Conservation (phyloP, 106 monocot genomes). For the Narthecium ossifragum region DNA sequence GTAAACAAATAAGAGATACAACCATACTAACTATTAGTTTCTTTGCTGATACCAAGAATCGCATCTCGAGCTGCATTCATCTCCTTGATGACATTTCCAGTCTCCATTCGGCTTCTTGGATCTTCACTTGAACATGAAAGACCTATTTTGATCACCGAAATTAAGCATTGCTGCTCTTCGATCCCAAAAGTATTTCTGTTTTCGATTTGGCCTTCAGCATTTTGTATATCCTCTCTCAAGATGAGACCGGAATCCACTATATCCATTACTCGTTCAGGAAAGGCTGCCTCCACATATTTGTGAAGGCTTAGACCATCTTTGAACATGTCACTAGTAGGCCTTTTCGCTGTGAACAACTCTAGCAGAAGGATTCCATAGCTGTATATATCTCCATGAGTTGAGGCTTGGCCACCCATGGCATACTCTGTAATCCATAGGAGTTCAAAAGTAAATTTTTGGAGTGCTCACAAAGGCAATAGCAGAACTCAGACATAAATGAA, state of each 20-base stretch:
- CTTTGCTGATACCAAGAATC: neutral
- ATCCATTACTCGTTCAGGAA: slow-evolving; percentile 4
- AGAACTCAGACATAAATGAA: too few relatives aligned
- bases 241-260: slow-evolving; percentile 9
- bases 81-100: slow-evolving; percentile 7
- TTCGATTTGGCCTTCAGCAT: neutral
- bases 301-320: slow-evolving; percentile 10
- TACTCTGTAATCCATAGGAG: slow-evolving; percentile 18
- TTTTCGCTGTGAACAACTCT: slow-evolving; percentile 23
- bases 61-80: neutral
- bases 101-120: slow-evolving; percentile 8
- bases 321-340: slow-evolving; percentile 16
- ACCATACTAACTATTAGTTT: too few relatives aligned
- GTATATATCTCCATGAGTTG: slow-evolving; percentile 19
- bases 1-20: too few relatives aligned
- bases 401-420: slow-evolving; percentile 14
- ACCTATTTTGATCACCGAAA: slow-evolving; percentile 5
- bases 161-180: slow-evolving; percentile 1
- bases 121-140: slow-evolving; percentile 9
- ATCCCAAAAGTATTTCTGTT: neutral
- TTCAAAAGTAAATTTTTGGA: neutral
- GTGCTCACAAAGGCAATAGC: too few relatives aligned
- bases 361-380: slow-evolving; percentile 30
- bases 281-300: slow-evolving; percentile 6
- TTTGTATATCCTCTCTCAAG: neutral